Evolutionary conservation across 2,329 filamentous ascomycete genomes (phyloP), one percentile per base, ranked within the genome.

Genomic region (Hymenoscyphus infarciens): DNA sequence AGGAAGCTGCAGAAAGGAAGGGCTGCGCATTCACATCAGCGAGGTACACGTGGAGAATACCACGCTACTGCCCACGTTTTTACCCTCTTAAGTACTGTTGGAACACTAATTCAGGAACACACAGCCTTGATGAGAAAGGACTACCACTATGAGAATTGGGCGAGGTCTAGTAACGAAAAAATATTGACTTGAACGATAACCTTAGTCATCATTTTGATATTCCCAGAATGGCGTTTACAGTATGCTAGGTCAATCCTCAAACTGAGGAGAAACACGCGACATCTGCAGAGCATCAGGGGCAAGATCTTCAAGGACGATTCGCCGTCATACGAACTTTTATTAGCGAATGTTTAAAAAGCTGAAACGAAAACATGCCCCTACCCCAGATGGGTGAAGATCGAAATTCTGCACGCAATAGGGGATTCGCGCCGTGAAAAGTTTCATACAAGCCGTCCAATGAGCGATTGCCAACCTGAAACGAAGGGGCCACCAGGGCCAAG

Each of bases 1-100:
- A 49, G 42, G 42, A 56, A 56, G 29, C 54, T 56, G 54, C 54
- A 35, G 54, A 56, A 56, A n/a, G 13, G 54, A 56, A 56, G 54
- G 29, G 54, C 54, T 56, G 25, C 54, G 54, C 54, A 56, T n/a
- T 56, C 8, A n/a, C 29, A 31, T 19, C 54, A 56, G 29, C 11
- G 16, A 33, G n/a, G 33, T 33, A 13, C 13, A 33, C 53, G 42
- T 49, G 42, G 42, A 22, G 16, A 49, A 11, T 49, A 22, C 42
- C 42, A 22, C 19, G 22, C 42, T 22, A 49, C 42, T 49, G 19
- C 42, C 42, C 7, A 25, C 13, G 7, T 22, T 22, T 19, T 11
- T 49, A 11, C 42, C 42, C 42, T 22, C n/a, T 49, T 10, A 11
- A 49, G 10, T 25, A 22, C n/a, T 19, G 19, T 49, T 10, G 42